Percentiles rank a stretch among this genome's conserved stretches.
These are phyloP conservation scores for Trichoderma arundinaceum DNA, from an alignment of 2,329 filamentous ascomycete genomes.

Conservation along the genomic window DNA sequence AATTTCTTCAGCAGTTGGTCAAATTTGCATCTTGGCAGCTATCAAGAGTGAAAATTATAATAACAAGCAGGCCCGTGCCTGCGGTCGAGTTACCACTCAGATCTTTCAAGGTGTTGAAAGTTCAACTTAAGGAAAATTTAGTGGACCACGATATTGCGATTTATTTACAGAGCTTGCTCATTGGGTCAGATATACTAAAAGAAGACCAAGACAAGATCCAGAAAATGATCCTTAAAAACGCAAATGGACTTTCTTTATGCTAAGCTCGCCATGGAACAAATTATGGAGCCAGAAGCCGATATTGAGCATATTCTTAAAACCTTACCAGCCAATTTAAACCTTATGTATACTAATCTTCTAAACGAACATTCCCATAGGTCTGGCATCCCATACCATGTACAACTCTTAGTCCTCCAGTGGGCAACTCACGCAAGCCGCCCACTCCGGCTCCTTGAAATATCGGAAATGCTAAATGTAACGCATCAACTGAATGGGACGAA, in stretches of 20 bases:
- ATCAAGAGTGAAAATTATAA: slow-evolving; percentile 46
- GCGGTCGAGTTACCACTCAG: slow-evolving; percentile 42
- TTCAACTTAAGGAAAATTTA: slow-evolving; percentile 45
- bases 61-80: slow-evolving; percentile 50
- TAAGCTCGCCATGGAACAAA: slow-evolving; percentile 49
- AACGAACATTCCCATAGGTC: slow-evolving; percentile 45
- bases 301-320: slow-evolving; percentile 38
- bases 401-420: slow-evolving; percentile 48
- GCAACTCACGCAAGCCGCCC: slow-evolving; percentile 50
- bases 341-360: slow-evolving; percentile 49
- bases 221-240: slow-evolving; percentile 43
- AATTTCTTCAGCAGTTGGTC: slow-evolving; percentile 44
- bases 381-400: slow-evolving; percentile 42
- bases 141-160: slow-evolving; percentile 49
- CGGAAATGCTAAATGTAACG: slow-evolving; percentile 38
- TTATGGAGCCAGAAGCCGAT: slow-evolving; percentile 39
- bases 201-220: slow-evolving; percentile 33
- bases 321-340: slow-evolving; percentile 46
- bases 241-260: slow-evolving; percentile 54
- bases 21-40: slow-evolving; percentile 42
- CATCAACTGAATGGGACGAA: neutral
- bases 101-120: slow-evolving; percentile 34
- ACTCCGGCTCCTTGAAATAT: slow-evolving; percentile 51
- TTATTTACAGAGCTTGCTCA: slow-evolving; percentile 42
- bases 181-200: slow-evolving; percentile 29